Percentiles rank a stretch among this genome's conserved stretches.
These are phyloP conservation scores for Podospora pseudopauciseta DNA, from an alignment of 495 filamentous ascomycete species.

Conservation along the genomic window DNA sequence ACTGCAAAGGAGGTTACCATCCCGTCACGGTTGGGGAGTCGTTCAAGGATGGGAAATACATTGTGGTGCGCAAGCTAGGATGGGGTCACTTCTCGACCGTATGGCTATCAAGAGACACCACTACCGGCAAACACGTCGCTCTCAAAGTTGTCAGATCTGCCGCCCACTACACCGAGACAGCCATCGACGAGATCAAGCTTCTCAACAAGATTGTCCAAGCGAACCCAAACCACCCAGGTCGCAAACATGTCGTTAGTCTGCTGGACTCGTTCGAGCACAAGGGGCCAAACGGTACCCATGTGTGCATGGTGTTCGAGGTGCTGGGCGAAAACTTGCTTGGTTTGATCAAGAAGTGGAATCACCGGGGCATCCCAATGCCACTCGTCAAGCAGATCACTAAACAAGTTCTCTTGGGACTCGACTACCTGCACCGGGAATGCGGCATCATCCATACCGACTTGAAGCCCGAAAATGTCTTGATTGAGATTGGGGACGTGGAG, in stretches of 20 bases:
- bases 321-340: constrained; percentile 93
- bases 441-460: constrained; percentile 98
- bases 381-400: constrained; percentile 98
- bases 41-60: constrained; percentile 97
- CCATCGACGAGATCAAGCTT: constrained; percentile 97
- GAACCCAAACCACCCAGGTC: constrained; percentile 87
- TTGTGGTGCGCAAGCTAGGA: constrained; percentile 91
- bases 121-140: constrained; percentile 88
- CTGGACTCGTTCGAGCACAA: constrained; percentile 97
- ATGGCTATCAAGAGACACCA: constrained; percentile 92
- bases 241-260: constrained; percentile 90
- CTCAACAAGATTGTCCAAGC: constrained; percentile 95
- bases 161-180: constrained; percentile 97
- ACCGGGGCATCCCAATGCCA: constrained; percentile 91
- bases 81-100: constrained; percentile 99
- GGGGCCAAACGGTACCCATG: constrained; percentile 91
- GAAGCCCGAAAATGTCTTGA: constrained; percentile 97
- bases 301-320: constrained; percentile 99
- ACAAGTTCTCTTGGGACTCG: constrained; percentile 89
- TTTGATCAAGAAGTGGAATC: constrained; percentile 97
- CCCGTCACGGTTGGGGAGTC: constrained; percentile 89
- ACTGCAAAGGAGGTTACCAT: constrained; percentile 98
- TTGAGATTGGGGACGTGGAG: constrained; percentile 98
- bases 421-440: constrained; percentile 96
- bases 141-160: constrained; percentile 96